Percentiles rank a stretch among this genome's conserved stretches.
phyloP scores from a whole-genome alignment of 441 rosid species.

The Adansonia gregorii region DNA sequence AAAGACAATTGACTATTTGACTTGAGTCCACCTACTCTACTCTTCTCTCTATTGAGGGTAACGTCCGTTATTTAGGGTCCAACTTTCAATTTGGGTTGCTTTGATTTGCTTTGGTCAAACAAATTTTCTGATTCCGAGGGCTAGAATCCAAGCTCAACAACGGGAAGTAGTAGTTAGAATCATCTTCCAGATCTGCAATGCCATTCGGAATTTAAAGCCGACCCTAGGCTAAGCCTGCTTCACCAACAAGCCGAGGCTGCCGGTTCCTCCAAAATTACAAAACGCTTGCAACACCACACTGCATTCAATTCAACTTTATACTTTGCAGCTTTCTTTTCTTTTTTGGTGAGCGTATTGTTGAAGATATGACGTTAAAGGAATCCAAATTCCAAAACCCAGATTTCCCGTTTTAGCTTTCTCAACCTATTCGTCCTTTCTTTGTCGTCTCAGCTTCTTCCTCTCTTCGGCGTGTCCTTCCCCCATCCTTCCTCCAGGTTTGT shows the following conservation, averaged over 20 bases:
- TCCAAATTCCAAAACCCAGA: background rate
- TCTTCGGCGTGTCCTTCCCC: background rate
- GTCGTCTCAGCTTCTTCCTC: background rate
- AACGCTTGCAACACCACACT: background rate
- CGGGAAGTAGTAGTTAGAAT: no score
- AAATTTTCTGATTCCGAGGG: background rate
- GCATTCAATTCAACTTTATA: background rate
- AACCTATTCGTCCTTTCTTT: background rate
- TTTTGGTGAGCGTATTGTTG: constrained; percentile 29
- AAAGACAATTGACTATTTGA: background rate
- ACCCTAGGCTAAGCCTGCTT: constrained; percentile 16
- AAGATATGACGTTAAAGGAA: constrained; percentile 36
- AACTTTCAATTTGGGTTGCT: no score
- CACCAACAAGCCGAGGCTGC: constrained; percentile 20
- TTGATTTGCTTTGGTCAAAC: background rate
- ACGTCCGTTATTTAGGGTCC: background rate
- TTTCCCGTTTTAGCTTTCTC: background rate
- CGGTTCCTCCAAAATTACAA: background rate
- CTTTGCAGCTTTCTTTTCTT: background rate
- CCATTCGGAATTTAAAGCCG: background rate
- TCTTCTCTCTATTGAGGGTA: background rate
- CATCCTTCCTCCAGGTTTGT: background rate
- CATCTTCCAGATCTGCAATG: constrained; percentile 17
- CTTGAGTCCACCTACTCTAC: background rate
- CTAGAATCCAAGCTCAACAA: background rate